These are phyloP conservation scores for Sporothrix luriei DNA, from an alignment of 2,329 filamentous ascomycete genomes.

Conservation along the genomic window DNA sequence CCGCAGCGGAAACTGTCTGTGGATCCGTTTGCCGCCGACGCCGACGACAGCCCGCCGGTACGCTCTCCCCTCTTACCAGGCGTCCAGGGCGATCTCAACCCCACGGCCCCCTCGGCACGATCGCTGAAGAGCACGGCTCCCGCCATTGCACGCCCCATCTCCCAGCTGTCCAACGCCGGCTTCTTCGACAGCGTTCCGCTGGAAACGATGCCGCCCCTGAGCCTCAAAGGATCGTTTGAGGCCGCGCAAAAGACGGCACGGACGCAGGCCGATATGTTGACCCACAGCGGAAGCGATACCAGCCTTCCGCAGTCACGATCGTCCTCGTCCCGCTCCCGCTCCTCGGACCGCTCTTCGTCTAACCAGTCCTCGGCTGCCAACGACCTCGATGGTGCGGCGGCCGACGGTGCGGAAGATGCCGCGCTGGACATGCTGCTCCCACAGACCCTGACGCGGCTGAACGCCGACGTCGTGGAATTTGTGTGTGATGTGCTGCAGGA, in stretches of 20 bases:
- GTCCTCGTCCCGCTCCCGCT: conserved; percentile 34
- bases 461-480: conserved; percentile 60
- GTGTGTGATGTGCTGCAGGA: conserved; percentile 63
- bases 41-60: conserved; percentile 41
- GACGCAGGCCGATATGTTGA: conserved; percentile 34
- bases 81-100: conserved; percentile 34
- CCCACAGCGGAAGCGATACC: conserved; percentile 36
- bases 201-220: conserved; percentile 44
- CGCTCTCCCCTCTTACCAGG: conserved; percentile 41
- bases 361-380: conserved; percentile 34
- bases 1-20: conserved; percentile 43
- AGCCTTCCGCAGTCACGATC: conserved; percentile 32
- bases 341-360: conserved; percentile 37
- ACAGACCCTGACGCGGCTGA: conserved; percentile 59
- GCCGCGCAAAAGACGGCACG: conserved; percentile 34
- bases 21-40: conserved; percentile 41
- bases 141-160: conserved; percentile 42
- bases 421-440: conserved; percentile 51
- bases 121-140: conserved; percentile 37
- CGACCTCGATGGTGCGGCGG: not conserved
- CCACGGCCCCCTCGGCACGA: conserved; percentile 33
- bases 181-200: conserved; percentile 43
- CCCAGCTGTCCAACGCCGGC: conserved; percentile 43
- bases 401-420: conserved; percentile 36
- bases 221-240: conserved; percentile 37